Percentiles rank a stretch among this genome's conserved stretches.
Evolutionary conservation across 2,329 filamentous ascomycete species (phyloP).

Genomic region (Aureobasidium mangrovei): DNA sequence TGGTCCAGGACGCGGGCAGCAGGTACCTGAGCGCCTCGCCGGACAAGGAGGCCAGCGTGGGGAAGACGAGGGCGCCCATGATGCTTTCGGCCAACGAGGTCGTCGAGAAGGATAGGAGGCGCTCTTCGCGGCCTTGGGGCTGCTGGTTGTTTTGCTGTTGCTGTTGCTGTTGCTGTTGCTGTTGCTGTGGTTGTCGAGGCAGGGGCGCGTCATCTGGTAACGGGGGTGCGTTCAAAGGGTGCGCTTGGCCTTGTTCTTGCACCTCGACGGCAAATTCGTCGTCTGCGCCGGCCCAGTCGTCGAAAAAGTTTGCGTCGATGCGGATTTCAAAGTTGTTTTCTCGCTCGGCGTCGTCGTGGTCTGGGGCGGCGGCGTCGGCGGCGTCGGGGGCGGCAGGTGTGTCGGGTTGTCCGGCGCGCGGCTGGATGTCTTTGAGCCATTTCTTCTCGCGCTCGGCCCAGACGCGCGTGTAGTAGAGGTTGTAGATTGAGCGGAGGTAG

Average conservation of each 20-base stretch:
- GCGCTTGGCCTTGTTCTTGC: conserved; percentile 19
- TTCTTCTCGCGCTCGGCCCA: conserved; percentile 50
- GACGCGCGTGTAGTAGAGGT: conserved; percentile 50
- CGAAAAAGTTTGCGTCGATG: conserved; percentile 33
- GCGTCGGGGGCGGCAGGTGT: conserved; percentile 16
- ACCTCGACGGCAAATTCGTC: conserved; percentile 18
- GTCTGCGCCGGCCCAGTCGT: conserved; percentile 34
- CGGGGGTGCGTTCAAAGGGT: conserved; percentile 15
- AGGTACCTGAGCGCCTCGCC: conserved; percentile 64
- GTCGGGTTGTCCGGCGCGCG: conserved; percentile 33
- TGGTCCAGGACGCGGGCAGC: conserved; percentile 61
- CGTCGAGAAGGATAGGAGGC: conserved; percentile 42
- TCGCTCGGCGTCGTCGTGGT: conserved; percentile 17
- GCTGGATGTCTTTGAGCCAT: conserved; percentile 56
- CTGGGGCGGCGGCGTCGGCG: conserved; percentile 18
- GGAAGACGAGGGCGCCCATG: conserved; percentile 67
- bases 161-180: conserved; percentile 12
- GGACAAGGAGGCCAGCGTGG: conserved; percentile 67
- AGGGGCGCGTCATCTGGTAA: conserved; percentile 12
- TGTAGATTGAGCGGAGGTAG: conserved; percentile 56
- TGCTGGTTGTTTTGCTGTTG: conserved; percentile 18
- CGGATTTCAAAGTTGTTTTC: conserved; percentile 28
- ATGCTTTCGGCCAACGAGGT: conserved; percentile 50
- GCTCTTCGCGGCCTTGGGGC: conserved; percentile 24
- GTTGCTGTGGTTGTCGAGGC: neutral